Conservation (phyloP, 208 protist species). For the Polymyxa betae region DNA sequence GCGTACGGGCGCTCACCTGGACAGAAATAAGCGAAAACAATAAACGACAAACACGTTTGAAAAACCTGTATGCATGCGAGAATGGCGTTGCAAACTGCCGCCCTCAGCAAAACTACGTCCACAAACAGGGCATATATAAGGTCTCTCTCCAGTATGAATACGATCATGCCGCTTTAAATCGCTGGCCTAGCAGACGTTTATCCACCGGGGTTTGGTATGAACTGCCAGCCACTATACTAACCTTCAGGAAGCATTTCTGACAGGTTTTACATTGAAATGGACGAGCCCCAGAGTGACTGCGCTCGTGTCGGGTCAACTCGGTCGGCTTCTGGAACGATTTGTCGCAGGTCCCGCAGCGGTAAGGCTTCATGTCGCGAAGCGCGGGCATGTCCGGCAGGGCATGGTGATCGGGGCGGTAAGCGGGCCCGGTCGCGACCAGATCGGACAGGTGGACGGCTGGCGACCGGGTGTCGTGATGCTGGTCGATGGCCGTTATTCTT, state of each 20-base stretch:
- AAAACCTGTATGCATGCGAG: constrained; percentile 46
- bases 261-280: neutral
- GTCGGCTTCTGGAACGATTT: neutral
- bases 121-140: constrained; percentile 25
- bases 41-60: too few species aligned
- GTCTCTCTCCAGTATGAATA: constrained; percentile 38
- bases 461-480: too few species aligned
- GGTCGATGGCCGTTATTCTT: too few species aligned
- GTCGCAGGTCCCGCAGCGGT: neutral
- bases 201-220: neutral
- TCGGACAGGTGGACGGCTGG: too few species aligned
- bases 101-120: constrained; percentile 25
- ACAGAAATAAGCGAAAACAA: too few species aligned
- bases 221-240: neutral
- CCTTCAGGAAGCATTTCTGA: neutral
- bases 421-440: too few species aligned
- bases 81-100: constrained; percentile 13
- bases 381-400: too few species aligned
- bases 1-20: neutral
- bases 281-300: neutral
- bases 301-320: neutral
- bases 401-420: too few species aligned
- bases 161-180: constrained; percentile 3
- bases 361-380: too few species aligned
- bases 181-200: neutral